Evolutionary conservation across 768 basidiomycete genomes (phyloP), one percentile per base, ranked within the genome.

Genomic region (Neoboletus subvelutipes): DNA sequence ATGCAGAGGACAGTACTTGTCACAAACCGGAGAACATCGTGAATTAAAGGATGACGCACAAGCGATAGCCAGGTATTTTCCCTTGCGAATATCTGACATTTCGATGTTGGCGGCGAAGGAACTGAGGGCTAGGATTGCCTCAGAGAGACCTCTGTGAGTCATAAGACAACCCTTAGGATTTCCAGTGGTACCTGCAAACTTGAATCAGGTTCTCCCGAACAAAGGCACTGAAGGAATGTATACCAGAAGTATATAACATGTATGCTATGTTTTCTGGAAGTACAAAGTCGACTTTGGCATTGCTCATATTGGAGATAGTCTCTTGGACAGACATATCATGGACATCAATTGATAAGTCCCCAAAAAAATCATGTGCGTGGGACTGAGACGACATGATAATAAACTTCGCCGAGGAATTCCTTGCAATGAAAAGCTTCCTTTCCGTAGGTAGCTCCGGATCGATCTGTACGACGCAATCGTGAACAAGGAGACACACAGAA

Each of bases 191-290:
- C 80, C 80, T 64, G 28, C 18, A 55, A 39, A 47, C 17, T 31
- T 31, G 18, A 39, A 12, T 80, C 28, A 49, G 54, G 18, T 26
- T 39, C 17, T 22, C 34, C 29, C 4, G 20, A 46, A 52, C 18
- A n/a, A 15, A 13, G 28, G 15, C 8, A 1, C 40, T 20, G 37
- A 45, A 20, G 24, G 17, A 52, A 47, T 26, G 17, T 26, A 22
- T 52, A 80, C 80, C 80, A 54, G 80, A 82, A 3, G 80, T 82
- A 55, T 82, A 82, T 18, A 82, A 65, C 47, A 81, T 72, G 55
- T 78, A 82, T 8, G 81, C 75, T 17, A 76, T 58, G 15, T 65
- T 68, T 41, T 71, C 68, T 9, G 69, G 69, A 33, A 59, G 64
- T 15, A 75, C 73, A 7, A 55, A 45, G 26, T 68, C 56, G 9